These are phyloP conservation scores for Rhodotorula sp. DNA, from an alignment of 1,284 basidiomycete species.

Conservation along the genomic window DNA sequence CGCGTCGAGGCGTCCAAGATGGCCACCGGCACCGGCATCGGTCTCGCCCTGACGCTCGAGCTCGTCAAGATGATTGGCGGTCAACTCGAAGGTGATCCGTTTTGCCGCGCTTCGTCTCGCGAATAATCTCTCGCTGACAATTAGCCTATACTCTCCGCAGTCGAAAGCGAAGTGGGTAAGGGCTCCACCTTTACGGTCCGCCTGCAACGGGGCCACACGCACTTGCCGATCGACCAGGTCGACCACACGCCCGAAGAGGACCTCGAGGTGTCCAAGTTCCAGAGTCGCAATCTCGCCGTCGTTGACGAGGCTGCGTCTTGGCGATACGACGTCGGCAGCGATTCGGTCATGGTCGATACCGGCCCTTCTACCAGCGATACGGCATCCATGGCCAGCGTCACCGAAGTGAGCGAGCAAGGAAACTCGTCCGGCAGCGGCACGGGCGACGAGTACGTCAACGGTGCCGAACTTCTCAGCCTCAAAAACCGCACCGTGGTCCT, in stretches of 20 bases:
- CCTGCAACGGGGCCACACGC: conserved; percentile 41
- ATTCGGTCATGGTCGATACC: conserved; percentile 3
- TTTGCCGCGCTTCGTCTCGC: background rate
- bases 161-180: conserved; percentile 43
- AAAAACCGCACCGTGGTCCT: conserved; percentile 31
- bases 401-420: conserved; percentile 5
- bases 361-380: background rate
- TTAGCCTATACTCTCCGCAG: conserved; percentile 2
- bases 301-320: conserved; percentile 37
- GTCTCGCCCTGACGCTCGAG: conserved; percentile 47
- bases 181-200: conserved; percentile 40
- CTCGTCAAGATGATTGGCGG: conserved; percentile 53
- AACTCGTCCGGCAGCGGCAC: conserved; percentile 21
- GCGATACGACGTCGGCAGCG: conserved; percentile 13
- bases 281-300: conserved; percentile 29
- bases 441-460: conserved; percentile 23
- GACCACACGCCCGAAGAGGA: conserved; percentile 26
- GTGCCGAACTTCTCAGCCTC: conserved; percentile 14
- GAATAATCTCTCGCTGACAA: background rate
- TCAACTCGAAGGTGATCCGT: conserved; percentile 42
- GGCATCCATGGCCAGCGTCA: background rate
- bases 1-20: conserved; percentile 48
- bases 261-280: conserved; percentile 2
- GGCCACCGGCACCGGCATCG: conserved; percentile 52
- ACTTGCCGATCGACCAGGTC: conserved; percentile 38